Evolutionary conservation across 352 stramenopile genomes (phyloP).

Genomic region (Pseudoperonospora humuli): DNA sequence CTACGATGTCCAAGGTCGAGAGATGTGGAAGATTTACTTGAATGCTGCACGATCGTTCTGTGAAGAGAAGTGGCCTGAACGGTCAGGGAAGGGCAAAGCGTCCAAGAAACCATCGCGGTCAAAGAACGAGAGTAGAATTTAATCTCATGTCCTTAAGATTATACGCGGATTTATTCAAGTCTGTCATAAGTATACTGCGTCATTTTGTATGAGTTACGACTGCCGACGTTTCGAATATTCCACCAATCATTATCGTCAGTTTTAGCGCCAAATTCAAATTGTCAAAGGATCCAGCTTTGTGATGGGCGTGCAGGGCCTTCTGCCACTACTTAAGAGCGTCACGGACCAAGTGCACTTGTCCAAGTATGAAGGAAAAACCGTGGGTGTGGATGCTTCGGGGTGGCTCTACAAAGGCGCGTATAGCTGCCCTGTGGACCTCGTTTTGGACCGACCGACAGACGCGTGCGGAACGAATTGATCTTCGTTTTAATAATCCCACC

Average conservation of each 20-base stretch:
- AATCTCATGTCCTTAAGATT: no score
- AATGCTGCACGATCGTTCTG: slow-evolving; percentile 38
- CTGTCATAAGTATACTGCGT: no score
- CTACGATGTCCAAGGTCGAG: slow-evolving; percentile 19
- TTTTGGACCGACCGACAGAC: slow-evolving; percentile 43
- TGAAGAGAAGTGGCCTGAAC: slow-evolving; percentile 61
- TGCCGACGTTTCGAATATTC: background rate
- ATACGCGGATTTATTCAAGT: no score
- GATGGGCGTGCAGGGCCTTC: slow-evolving; percentile 67
- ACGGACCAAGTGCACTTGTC: slow-evolving; percentile 63
- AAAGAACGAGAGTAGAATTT: no score
- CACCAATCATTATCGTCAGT: slow-evolving; percentile 2
- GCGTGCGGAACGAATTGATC: slow-evolving; percentile 36
- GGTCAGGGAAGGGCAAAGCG: slow-evolving; percentile 34
- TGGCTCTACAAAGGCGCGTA: slow-evolving; percentile 91
- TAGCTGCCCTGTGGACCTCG: slow-evolving; percentile 80
- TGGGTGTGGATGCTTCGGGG: slow-evolving; percentile 57
- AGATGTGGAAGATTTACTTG: slow-evolving; percentile 35
- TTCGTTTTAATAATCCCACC: slow-evolving; percentile 6
- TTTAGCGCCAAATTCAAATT: slow-evolving; percentile 20
- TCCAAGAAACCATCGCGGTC: slow-evolving; percentile 22
- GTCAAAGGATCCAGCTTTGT: slow-evolving; percentile 6
- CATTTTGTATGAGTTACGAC: no score
- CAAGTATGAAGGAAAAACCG: slow-evolving; percentile 67
- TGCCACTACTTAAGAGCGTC: slow-evolving; percentile 63